These are phyloP conservation scores for Leptoxyphium fumago DNA, from an alignment of 2,329 filamentous ascomycete species.

Conservation along the genomic window DNA sequence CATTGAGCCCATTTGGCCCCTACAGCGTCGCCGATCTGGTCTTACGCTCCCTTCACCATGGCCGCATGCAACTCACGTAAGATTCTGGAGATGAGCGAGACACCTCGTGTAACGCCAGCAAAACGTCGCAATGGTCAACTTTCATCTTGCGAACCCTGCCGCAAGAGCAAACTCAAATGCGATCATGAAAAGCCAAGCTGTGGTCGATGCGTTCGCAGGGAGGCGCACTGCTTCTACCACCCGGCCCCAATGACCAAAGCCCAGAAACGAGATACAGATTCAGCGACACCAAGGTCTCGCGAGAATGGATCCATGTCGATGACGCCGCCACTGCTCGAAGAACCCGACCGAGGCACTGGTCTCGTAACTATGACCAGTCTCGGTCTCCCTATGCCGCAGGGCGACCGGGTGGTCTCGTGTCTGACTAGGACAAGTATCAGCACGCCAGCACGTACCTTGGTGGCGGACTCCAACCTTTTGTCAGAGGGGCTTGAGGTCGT, in stretches of 20 bases:
- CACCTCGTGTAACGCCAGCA: neutral
- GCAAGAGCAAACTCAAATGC: neutral
- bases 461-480: neutral
- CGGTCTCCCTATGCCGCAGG: neutral
- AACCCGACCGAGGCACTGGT: neutral
- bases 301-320: neutral
- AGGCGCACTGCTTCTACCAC: neutral
- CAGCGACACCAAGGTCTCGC: neutral
- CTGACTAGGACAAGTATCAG: neutral
- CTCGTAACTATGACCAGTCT: neutral
- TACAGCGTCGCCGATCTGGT: too few relatives aligned
- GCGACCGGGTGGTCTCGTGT: neutral
- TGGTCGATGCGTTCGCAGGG: neutral
- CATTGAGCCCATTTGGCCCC: too few relatives aligned
- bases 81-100: neutral
- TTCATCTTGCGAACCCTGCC: neutral
- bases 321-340: neutral
- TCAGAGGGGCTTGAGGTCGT: neutral
- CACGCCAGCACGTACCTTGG: neutral
- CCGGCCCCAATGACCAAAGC: neutral
- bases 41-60: too few relatives aligned
- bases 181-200: neutral
- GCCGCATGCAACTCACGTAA: too few relatives aligned
- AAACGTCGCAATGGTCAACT: neutral
- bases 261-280: neutral